Conservation (phyloP, 2,329 filamentous ascomycete genomes). For the Hyphodiscus sp. region DNA sequence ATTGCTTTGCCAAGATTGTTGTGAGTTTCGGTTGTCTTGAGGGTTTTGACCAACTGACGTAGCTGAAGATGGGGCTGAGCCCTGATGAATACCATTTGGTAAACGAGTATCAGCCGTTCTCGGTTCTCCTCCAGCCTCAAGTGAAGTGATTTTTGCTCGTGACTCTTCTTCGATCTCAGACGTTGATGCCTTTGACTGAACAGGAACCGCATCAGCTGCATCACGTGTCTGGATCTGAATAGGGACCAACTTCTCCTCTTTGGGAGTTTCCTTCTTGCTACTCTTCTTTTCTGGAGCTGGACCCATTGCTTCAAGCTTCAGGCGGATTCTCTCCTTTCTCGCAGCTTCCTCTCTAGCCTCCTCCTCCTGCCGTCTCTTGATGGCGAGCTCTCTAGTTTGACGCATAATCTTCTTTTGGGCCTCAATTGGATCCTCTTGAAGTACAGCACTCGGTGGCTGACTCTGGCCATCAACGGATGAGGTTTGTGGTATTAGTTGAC, state of each 20-base stretch:
- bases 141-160: constrained; percentile 8
- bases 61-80: constrained; percentile 32
- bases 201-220: constrained; percentile 3
- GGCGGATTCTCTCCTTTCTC: constrained; percentile 60
- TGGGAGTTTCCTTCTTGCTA: constrained; percentile 44
- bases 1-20: constrained; percentile 29
- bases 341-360: constrained; percentile 68
- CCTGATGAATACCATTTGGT: constrained; percentile 16
- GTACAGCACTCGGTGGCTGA: constrained; percentile 27
- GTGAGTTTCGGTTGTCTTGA: constrained; percentile 19
- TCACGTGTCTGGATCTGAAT: constrained; percentile 28
- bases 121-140: constrained; percentile 9
- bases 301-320: constrained; percentile 66
- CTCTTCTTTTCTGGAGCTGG: constrained; percentile 55
- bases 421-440: constrained; percentile 49
- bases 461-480: constrained; percentile 27
- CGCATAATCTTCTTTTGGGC: constrained; percentile 68
- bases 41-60: constrained; percentile 10
- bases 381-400: constrained; percentile 62
- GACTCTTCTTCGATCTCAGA: neutral
- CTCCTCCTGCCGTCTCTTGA: constrained; percentile 61
- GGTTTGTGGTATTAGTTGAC: constrained; percentile 31
- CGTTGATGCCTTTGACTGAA: constrained; percentile 5
- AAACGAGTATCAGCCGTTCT: constrained; percentile 10
- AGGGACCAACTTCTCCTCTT: constrained; percentile 38